phyloP scores from a whole-genome alignment of 2,329 filamentous ascomycete species.

The Amauroascus verrucosus region DNA sequence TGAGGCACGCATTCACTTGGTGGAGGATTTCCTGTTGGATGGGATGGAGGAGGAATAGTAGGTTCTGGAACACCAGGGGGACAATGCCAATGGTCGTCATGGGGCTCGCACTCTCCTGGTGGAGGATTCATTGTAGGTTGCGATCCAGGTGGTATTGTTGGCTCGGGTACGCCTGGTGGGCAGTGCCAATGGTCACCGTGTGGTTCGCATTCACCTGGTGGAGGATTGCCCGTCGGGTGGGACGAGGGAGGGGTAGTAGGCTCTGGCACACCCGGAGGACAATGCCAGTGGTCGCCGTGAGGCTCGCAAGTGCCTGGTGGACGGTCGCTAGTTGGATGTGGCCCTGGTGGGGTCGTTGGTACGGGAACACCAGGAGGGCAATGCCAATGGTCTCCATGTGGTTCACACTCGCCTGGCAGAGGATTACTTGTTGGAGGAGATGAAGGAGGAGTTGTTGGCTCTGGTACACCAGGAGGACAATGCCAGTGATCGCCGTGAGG shows the following conservation, averaged over 20 bases:
- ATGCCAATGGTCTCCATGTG: slow-evolving; percentile 1
- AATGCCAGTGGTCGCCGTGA: slow-evolving; percentile 1
- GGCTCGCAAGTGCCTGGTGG: background rate
- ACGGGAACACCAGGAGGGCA: background rate
- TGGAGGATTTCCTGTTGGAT: background rate
- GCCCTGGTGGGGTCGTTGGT: background rate
- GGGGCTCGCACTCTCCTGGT: background rate
- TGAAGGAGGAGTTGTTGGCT: background rate
- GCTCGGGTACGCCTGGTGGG: slow-evolving; percentile 6
- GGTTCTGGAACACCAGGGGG: slow-evolving; percentile 6
- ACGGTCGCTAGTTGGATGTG: background rate
- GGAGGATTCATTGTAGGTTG: background rate
- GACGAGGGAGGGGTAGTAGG: background rate
- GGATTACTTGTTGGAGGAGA: background rate
- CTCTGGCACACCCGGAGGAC: background rate
- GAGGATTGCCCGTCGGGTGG: background rate
- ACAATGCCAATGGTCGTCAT: slow-evolving; percentile 6
- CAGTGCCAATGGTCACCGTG: slow-evolving; percentile 8
- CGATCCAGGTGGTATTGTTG: background rate
- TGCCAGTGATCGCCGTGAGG: slow-evolving; percentile 2
- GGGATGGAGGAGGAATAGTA: background rate
- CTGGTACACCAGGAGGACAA: background rate
- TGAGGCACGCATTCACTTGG: slow-evolving; percentile 1
- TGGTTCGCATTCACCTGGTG: background rate
- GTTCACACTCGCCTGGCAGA: background rate